A percentile compares a stretch with the other conserved stretches of the same genome.
phyloP scores from a whole-genome alignment of 108 stramenopile genomes.

The Schizochytrium sp. region DNA sequence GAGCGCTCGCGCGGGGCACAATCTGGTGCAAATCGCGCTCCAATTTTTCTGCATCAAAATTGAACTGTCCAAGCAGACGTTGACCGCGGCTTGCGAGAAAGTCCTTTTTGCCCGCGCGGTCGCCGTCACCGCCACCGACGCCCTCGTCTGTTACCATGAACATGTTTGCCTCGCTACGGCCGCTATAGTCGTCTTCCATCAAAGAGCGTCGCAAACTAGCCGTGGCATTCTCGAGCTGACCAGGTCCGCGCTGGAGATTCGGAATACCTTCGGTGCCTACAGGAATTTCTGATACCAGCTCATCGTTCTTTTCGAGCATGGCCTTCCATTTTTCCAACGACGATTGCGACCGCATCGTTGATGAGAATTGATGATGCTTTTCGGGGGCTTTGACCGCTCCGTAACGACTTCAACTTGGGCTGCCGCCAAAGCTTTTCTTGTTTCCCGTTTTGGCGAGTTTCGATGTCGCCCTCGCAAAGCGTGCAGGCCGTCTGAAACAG shows the following conservation, averaged over 20 bases:
- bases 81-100: background rate
- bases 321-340: background rate
- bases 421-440: no score
- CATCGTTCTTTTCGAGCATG: background rate
- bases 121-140: background rate
- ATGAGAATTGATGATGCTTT: no score
- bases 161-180: background rate
- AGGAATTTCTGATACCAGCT: background rate
- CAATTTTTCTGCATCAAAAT: background rate
- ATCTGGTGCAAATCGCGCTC: background rate
- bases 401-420: no score
- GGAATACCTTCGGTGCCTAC: background rate
- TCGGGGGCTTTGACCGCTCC: no score
- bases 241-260: background rate
- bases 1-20: background rate
- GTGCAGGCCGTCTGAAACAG: no score
- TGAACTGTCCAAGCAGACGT: background rate
- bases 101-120: background rate
- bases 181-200: background rate
- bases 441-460: no score
- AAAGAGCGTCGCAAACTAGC: background rate
- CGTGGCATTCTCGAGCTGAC: background rate
- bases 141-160: background rate
- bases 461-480: no score
- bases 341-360: background rate